Percentiles rank a stretch among this genome's conserved stretches.
Conservation (phyloP, 139 green algal genomes). For the Chlorella sp. region DNA sequence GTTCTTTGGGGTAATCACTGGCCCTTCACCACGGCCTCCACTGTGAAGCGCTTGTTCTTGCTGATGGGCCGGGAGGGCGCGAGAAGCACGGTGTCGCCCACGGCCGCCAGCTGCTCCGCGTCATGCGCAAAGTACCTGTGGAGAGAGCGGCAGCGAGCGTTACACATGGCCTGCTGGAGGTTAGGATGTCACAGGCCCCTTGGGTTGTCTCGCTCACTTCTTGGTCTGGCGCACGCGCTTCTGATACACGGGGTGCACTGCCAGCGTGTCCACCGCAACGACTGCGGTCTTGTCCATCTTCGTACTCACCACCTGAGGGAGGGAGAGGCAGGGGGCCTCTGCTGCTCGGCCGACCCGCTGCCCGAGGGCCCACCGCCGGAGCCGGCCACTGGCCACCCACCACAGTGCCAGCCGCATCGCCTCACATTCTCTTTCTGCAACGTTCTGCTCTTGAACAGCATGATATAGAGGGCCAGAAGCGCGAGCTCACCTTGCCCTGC, state of each 20-base stretch:
- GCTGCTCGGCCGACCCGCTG: no score
- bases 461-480: no score
- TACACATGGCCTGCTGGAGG: no score
- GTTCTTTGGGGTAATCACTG: neutral
- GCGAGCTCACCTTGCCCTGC: constrained; percentile 42
- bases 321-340: no score
- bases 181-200: no score
- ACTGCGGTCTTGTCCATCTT: constrained; percentile 54
- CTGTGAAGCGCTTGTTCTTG: constrained; percentile 42
- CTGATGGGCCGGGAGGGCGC: constrained; percentile 32
- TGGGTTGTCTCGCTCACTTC: no score
- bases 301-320: constrained; percentile 46
- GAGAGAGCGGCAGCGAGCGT: no score
- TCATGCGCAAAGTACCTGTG: constrained; percentile 54
- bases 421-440: no score
- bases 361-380: no score
- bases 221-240: constrained; percentile 32
- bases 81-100: constrained; percentile 47
- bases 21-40: constrained; percentile 10
- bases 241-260: constrained; percentile 42
- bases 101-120: constrained; percentile 24
- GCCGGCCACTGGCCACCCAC: no score
- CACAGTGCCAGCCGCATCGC: no score
- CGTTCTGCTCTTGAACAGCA: no score
- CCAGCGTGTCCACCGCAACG: constrained; percentile 38